Evolutionary conservation across 345 rosid genomes (phyloP).

Genomic region (Brassica rapa): DNA sequence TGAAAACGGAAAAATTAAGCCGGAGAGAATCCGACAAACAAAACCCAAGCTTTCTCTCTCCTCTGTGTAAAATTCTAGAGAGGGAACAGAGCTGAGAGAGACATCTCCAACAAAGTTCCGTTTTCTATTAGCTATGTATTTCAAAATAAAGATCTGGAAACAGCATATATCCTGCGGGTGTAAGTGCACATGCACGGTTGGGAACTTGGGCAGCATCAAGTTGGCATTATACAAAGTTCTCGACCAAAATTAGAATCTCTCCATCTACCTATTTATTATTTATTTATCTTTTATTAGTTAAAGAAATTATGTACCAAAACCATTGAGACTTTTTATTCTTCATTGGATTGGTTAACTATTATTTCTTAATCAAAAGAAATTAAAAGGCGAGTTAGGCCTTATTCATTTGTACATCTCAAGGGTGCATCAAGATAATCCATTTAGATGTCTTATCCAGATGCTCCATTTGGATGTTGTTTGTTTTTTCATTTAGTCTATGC

Average conservation of each 20-base stretch:
- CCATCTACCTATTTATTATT: constrained; percentile 8
- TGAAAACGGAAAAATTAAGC: no score
- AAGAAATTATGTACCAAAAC: neutral
- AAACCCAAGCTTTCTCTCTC: no score
- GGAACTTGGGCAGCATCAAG: constrained; percentile 43
- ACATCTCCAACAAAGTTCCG: constrained; percentile 10
- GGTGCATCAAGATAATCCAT: no score
- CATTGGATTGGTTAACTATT: neutral
- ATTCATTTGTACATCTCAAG: no score
- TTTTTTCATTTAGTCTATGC: no score
- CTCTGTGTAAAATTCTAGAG: no score
- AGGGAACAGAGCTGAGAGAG: no score
- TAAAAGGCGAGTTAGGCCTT: neutral
- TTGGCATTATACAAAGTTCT: constrained; percentile 38
- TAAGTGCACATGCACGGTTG: constrained; percentile 43
- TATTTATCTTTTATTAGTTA: neutral
- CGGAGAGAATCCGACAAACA: no score
- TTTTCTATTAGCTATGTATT: neutral
- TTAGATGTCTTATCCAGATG: no score
- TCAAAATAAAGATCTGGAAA: constrained; percentile 11
- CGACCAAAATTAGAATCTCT: constrained; percentile 28
- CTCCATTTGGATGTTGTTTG: no score
- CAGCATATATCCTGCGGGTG: constrained; percentile 17
- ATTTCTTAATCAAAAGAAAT: neutral
- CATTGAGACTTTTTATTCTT: neutral